These are phyloP conservation scores for Oidium heveae DNA, from an alignment of 2,329 filamentous ascomycete species.

Conservation along the genomic window DNA sequence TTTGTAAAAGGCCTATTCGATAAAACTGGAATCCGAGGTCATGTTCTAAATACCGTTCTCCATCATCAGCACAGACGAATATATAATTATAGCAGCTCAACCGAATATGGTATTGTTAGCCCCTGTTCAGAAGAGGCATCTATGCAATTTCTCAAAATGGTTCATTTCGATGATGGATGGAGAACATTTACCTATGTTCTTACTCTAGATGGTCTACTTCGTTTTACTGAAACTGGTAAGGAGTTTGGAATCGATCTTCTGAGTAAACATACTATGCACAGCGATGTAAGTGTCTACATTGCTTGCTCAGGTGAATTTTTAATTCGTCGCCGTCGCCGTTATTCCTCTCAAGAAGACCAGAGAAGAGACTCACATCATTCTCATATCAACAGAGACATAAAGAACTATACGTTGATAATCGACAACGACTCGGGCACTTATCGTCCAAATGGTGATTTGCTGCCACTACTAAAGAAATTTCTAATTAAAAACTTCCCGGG, in stretches of 20 bases:
- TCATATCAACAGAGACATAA: conserved; percentile 20
- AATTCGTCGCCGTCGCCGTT: conserved; percentile 42
- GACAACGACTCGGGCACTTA: conserved; percentile 94
- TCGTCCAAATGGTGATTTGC: conserved; percentile 51
- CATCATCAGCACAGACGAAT: conserved; percentile 76
- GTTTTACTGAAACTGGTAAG: conserved; percentile 87
- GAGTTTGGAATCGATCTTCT: conserved; percentile 86
- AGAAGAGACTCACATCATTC: conserved; percentile 25
- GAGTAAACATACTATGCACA: conserved; percentile 94
- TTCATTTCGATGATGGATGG: conserved; percentile 64
- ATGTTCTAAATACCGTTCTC: conserved; percentile 57
- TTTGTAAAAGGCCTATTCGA: conserved; percentile 81
- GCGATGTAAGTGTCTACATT: conserved; percentile 72
- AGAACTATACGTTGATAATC: conserved; percentile 62
- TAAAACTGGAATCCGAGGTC: conserved; percentile 49
- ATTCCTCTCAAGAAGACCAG: conserved; percentile 20
- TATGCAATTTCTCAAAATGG: conserved; percentile 60
- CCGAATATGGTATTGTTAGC: conserved; percentile 43
- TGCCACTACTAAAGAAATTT: conserved; percentile 47
- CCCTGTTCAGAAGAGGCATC: conserved; percentile 45
- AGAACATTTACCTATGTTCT: conserved; percentile 82
- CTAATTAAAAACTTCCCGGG: conserved; percentile 52
- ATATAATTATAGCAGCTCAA: conserved; percentile 65
- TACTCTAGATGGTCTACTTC: conserved; percentile 61
- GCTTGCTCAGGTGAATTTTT: conserved; percentile 90